phyloP scores from a whole-genome alignment of 2,329 filamentous ascomycete species.

The Aotearoamyces nothofagi region DNA sequence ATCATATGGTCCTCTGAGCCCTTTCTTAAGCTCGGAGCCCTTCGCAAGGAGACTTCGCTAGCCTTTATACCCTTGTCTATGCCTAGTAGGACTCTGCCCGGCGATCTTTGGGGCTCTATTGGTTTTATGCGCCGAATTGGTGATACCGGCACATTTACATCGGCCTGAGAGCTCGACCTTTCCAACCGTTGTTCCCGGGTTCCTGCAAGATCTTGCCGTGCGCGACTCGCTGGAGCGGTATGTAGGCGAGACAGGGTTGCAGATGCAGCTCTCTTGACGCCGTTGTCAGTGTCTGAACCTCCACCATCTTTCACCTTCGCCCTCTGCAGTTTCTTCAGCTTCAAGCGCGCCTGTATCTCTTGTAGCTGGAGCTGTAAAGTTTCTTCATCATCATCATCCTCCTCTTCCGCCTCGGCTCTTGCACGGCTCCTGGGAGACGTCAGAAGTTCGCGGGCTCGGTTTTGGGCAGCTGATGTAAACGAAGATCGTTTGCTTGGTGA shows the following conservation, averaged over 20 bases:
- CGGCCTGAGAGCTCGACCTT: constrained; percentile 19
- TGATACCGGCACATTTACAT: constrained; percentile 60
- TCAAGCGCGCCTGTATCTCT: constrained; percentile 77
- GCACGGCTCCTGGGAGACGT: constrained; percentile 18
- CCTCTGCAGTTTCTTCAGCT: constrained; percentile 73
- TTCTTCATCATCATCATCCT: constrained; percentile 78
- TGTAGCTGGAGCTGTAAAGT: constrained; percentile 73
- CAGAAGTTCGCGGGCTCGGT: constrained; percentile 7
- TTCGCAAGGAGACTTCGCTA: constrained; percentile 70
- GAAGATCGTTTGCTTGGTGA: constrained; percentile 40
- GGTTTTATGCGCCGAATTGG: constrained; percentile 47
- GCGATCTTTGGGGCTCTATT: constrained; percentile 48
- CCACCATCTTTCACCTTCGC: constrained; percentile 28
- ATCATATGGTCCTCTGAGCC: constrained; percentile 15
- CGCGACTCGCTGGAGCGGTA: constrained; percentile 13
- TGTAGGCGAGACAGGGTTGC: constrained; percentile 8
- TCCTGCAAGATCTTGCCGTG: constrained; percentile 13
- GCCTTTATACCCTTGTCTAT: constrained; percentile 80
- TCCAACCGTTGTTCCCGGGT: constrained; percentile 11
- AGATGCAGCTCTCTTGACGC: constrained; percentile 5
- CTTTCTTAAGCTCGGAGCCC: constrained; percentile 39
- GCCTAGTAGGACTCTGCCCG: constrained; percentile 64
- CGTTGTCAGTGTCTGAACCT: constrained; percentile 12
- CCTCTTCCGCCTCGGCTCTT: constrained; percentile 29
- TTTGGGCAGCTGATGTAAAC: constrained; percentile 8